Evolutionary conservation across 2,329 filamentous ascomycete genomes (phyloP).

Genomic region (Hypomyces perniciosus): DNA sequence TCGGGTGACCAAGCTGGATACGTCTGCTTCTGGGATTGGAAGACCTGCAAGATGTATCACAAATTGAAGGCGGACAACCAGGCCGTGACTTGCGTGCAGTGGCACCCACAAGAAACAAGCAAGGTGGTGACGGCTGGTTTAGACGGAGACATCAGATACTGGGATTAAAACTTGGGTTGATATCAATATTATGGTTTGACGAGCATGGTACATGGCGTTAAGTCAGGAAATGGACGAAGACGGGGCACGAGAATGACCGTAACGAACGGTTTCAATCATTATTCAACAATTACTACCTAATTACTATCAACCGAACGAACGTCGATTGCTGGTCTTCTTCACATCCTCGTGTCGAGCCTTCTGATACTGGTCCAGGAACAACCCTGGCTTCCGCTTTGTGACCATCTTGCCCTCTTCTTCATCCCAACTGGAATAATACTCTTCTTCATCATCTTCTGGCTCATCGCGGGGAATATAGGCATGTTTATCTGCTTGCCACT

Average conservation of each 20-base stretch:
- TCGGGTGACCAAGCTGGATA: constrained; percentile 84
- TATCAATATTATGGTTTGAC: not conserved
- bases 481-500: constrained; percentile 29
- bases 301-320: not conserved
- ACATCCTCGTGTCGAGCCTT: not conserved
- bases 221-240: not conserved
- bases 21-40: constrained; percentile 98
- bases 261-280: not conserved
- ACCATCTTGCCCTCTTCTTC: constrained; percentile 8
- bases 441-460: not conserved
- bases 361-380: constrained; percentile 16
- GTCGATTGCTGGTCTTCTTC: not conserved
- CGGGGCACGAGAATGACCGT: not conserved
- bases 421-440: constrained; percentile 16
- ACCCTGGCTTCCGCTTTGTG: not conserved
- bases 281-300: not conserved
- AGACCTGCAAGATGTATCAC: constrained; percentile 98
- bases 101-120: constrained; percentile 96
- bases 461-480: constrained; percentile 11
- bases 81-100: constrained; percentile 79
- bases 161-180: constrained; percentile 61
- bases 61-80: constrained; percentile 83
- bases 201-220: constrained; percentile 9
- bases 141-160: constrained; percentile 84
- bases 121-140: constrained; percentile 88